Percentiles rank a stretch among this genome's conserved stretches.
These are phyloP conservation scores for Lachancea lanzarotensis DNA, from an alignment of 805 yeast species.

Conservation along the genomic window DNA sequence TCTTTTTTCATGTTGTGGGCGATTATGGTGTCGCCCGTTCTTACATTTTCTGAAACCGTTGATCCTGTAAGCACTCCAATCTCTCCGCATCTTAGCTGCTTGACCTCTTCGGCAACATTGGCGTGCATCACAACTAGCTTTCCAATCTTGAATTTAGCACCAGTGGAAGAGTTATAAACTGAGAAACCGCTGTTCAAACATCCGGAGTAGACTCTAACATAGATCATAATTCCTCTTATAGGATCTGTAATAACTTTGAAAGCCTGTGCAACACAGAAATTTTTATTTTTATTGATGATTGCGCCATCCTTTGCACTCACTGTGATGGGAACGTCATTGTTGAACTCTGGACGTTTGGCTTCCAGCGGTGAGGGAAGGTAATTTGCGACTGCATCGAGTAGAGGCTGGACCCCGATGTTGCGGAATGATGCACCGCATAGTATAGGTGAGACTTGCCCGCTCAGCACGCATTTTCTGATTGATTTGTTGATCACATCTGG, in stretches of 20 bases:
- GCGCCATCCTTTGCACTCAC: constrained; percentile 39
- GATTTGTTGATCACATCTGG: constrained; percentile 48
- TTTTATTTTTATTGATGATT: constrained; percentile 48
- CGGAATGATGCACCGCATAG: constrained; percentile 89
- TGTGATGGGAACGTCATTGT: constrained; percentile 32
- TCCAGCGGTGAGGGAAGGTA: constrained; percentile 82
- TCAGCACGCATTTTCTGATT: constrained; percentile 56
- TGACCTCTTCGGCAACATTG: constrained; percentile 69
- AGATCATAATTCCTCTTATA: constrained; percentile 74
- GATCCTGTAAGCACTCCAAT: constrained; percentile 63
- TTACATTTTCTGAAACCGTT: constrained; percentile 47
- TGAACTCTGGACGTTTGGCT: constrained; percentile 45
- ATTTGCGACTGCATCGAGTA: constrained; percentile 72
- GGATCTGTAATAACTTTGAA: constrained; percentile 89
- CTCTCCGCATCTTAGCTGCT: constrained; percentile 61
- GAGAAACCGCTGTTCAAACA: constrained; percentile 54
- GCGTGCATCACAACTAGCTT: constrained; percentile 83
- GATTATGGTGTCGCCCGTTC: constrained; percentile 88
- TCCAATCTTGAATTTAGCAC: constrained; percentile 56
- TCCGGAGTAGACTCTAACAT: constrained; percentile 86
- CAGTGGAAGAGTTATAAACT: constrained; percentile 63
- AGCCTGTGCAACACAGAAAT: constrained; percentile 71
- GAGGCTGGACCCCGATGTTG: constrained; percentile 92
- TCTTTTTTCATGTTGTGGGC: constrained; percentile 50
- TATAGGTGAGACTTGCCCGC: constrained; percentile 61